A percentile compares a stretch with the other conserved stretches of the same genome.
Conservation (phyloP, 352 stramenopile genomes). For the Phytopythium litorale region DNA sequence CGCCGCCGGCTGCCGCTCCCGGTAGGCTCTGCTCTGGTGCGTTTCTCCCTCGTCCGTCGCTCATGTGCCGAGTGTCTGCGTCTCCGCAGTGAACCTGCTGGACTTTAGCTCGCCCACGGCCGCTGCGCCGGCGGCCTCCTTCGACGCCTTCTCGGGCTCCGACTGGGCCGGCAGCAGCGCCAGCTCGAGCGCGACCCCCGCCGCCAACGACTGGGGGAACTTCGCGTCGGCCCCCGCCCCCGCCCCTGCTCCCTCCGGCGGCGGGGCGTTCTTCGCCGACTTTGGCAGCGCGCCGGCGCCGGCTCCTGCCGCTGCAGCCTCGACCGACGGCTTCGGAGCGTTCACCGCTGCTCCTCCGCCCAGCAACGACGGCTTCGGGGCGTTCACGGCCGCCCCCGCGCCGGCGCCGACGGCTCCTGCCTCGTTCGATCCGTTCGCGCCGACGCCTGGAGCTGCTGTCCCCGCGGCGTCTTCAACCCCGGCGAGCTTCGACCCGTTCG, state of each 20-base stretch:
- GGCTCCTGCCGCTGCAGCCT: constrained; percentile 2
- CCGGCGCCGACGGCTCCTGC: constrained; percentile 16
- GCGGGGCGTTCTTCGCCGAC: constrained; percentile 16
- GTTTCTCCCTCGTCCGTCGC: background rate
- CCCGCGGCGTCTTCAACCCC: constrained; percentile 12
- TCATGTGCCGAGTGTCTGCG: background rate
- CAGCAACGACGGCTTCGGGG: constrained; percentile 30
- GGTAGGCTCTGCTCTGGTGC: background rate
- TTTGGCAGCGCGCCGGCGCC: constrained; percentile 27
- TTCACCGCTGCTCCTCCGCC: constrained; percentile 26
- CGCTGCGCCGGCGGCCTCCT: constrained; percentile 11
- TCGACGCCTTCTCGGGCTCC: constrained; percentile 36
- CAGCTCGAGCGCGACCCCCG: background rate
- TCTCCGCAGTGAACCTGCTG: constrained; percentile 40
- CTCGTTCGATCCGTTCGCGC: constrained; percentile 32
- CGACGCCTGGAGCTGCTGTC: constrained; percentile 7
- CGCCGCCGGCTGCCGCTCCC: background rate
- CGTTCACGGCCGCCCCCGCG: constrained; percentile 25
- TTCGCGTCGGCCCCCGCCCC: constrained; percentile 21
- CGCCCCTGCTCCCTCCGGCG: constrained; percentile 13
- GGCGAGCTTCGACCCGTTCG: constrained; percentile 30
- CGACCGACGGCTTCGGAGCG: constrained; percentile 37
- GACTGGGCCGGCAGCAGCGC: constrained; percentile 7
- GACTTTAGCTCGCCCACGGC: constrained; percentile 43
- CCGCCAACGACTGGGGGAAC: constrained; percentile 24